A percentile compares a stretch with the other conserved stretches of the same genome.
Conservation (phyloP, 192 early-diverging fungal genomes). For the Coemansia sp. region DNA sequence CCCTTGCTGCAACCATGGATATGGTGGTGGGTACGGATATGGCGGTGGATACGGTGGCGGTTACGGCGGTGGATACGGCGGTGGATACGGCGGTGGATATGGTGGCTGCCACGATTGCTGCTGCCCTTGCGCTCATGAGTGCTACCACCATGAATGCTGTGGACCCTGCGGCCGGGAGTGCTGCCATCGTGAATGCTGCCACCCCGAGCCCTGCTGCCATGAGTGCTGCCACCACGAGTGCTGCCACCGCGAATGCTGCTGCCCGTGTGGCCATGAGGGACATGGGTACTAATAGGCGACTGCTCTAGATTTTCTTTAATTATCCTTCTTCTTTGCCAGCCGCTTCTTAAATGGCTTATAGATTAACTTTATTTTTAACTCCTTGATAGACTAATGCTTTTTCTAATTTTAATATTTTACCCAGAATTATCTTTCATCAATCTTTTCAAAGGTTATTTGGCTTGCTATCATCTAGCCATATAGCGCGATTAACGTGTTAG, state of each 20-base stretch:
- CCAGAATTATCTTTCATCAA: too few species aligned
- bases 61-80: constrained; percentile 22
- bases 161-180: constrained; percentile 20
- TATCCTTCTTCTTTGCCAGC: too few species aligned
- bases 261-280: constrained; percentile 6
- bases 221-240: constrained; percentile 28
- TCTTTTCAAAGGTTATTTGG: too few species aligned
- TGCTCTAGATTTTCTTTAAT: too few species aligned
- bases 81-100: constrained; percentile 17
- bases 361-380: too few species aligned
- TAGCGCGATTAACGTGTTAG: too few species aligned
- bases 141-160: constrained; percentile 36
- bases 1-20: constrained; percentile 17
- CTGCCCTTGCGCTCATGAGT: constrained; percentile 26
- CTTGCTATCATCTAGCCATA: too few species aligned
- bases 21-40: constrained; percentile 25
- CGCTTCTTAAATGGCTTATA: too few species aligned
- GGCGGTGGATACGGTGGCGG: constrained; percentile 16
- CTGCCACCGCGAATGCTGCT: constrained; percentile 37
- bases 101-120: constrained; percentile 24
- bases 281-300: not conserved
- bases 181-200: constrained; percentile 29
- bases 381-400: too few species aligned
- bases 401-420: too few species aligned
- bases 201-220: not conserved